Conservation (phyloP, 495 filamentous ascomycete species). For the Hypoxylon perforatum region DNA sequence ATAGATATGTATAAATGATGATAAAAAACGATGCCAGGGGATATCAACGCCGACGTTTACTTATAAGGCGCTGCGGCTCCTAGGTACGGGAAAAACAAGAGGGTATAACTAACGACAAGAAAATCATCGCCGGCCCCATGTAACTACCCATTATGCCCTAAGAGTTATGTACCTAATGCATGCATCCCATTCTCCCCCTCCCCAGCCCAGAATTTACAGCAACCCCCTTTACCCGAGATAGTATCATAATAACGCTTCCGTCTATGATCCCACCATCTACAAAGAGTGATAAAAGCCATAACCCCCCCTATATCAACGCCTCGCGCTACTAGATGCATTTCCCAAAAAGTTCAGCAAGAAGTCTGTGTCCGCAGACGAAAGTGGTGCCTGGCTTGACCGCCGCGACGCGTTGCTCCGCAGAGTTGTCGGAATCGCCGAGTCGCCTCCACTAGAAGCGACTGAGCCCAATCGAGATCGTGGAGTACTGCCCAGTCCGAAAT, state of each 20-base stretch:
- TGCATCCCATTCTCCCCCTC: background rate
- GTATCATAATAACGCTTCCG: background rate
- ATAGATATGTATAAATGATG: no score
- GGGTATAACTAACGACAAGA: no score
- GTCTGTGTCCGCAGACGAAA: slow-evolving; percentile 76
- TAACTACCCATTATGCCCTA: background rate
- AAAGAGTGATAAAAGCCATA: background rate
- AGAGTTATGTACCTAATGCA: no score
- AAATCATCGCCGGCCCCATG: no score
- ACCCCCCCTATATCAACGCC: slow-evolving; percentile 12
- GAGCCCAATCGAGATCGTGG: slow-evolving; percentile 55
- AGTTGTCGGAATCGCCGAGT: slow-evolving; percentile 33
- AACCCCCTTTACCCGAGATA: background rate
- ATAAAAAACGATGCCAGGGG: no score
- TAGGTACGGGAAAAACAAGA: no score
- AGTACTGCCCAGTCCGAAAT: slow-evolving; percentile 48
- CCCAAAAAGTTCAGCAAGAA: slow-evolving; percentile 83
- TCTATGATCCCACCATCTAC: background rate
- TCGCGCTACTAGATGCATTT: slow-evolving; percentile 46
- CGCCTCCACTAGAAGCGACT: slow-evolving; percentile 54
- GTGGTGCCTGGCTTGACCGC: slow-evolving; percentile 61
- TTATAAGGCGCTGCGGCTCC: no score
- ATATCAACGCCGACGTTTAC: no score
- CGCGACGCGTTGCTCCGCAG: slow-evolving; percentile 49
- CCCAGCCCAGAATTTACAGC: no score